Conservation (phyloP, 441 rosid genomes). For the Mallotus japonicus region DNA sequence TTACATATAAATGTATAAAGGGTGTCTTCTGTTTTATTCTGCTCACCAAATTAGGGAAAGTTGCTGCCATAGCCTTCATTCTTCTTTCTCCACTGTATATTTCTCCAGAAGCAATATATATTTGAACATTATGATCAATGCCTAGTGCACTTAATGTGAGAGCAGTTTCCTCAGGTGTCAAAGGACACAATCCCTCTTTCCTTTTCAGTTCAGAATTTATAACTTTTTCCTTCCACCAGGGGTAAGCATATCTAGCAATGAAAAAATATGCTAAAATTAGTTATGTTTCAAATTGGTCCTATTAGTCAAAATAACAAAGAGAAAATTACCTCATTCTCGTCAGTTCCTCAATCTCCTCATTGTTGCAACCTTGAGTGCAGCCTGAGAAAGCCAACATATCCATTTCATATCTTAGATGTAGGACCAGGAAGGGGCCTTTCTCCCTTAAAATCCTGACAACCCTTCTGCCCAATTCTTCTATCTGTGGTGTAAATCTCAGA, state of each 20-base stretch:
- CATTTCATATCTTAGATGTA: conserved; percentile 89
- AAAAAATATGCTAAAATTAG: conserved; percentile 1
- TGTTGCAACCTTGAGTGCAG: conserved; percentile 73
- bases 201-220: conserved; percentile 71
- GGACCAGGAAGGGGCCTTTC: conserved; percentile 75
- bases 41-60: conserved; percentile 77
- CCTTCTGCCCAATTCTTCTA: conserved; percentile 75
- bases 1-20: background rate
- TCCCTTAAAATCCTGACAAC: conserved; percentile 60
- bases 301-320: conserved; percentile 14
- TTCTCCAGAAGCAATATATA: conserved; percentile 86
- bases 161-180: conserved; percentile 90
- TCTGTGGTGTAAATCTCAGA: conserved; percentile 70
- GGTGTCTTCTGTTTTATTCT: conserved; percentile 15
- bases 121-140: conserved; percentile 62
- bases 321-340: conserved; percentile 74
- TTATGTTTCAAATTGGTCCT: background rate
- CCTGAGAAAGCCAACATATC: conserved; percentile 93
- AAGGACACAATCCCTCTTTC: conserved; percentile 78
- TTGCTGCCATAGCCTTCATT: conserved; percentile 51
- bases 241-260: conserved; percentile 69
- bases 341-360: conserved; percentile 67
- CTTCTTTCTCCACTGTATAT: conserved; percentile 76
- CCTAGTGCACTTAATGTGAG: conserved; percentile 68
- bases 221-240: conserved; percentile 90